Conservation (phyloP, 441 rosid species). For the Erysimum cheiri region DNA sequence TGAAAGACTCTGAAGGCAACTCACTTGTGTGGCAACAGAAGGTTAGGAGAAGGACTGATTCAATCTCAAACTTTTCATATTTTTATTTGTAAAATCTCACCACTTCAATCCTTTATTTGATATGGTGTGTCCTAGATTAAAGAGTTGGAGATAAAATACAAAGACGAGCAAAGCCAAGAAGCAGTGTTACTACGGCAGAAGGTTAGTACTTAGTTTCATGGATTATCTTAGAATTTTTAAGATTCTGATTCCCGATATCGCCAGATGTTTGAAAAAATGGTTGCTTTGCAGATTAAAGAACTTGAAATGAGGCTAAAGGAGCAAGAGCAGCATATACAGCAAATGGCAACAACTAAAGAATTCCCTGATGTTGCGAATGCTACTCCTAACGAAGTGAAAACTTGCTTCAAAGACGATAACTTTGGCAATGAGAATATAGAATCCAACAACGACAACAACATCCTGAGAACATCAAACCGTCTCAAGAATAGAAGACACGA, state of each 20-base stretch:
- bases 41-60: constrained; percentile 45
- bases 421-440: constrained; percentile 55
- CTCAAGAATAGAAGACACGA: constrained; percentile 47
- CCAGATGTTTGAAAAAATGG: background rate
- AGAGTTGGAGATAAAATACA: constrained; percentile 58
- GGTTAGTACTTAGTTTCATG: constrained; percentile 53
- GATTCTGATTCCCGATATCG: background rate
- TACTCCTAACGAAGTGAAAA: constrained; percentile 60
- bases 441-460: constrained; percentile 46
- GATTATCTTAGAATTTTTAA: background rate
- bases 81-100: constrained; percentile 11
- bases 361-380: constrained; percentile 46
- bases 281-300: constrained; percentile 68
- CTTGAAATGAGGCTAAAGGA: constrained; percentile 75
- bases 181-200: constrained; percentile 56
- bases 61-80: constrained; percentile 11
- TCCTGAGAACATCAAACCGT: constrained; percentile 72
- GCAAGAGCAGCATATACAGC: constrained; percentile 64
- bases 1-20: constrained; percentile 66
- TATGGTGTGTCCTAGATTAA: constrained; percentile 46
- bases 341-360: constrained; percentile 46
- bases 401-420: constrained; percentile 53
- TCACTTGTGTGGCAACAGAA: constrained; percentile 61
- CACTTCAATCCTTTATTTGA: background rate
- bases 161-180: constrained; percentile 55